Evolutionary conservation across 2,329 filamentous ascomycete species (phyloP), one percentile per base, ranked within the genome.

Genomic region (Blumeria hordei): DNA sequence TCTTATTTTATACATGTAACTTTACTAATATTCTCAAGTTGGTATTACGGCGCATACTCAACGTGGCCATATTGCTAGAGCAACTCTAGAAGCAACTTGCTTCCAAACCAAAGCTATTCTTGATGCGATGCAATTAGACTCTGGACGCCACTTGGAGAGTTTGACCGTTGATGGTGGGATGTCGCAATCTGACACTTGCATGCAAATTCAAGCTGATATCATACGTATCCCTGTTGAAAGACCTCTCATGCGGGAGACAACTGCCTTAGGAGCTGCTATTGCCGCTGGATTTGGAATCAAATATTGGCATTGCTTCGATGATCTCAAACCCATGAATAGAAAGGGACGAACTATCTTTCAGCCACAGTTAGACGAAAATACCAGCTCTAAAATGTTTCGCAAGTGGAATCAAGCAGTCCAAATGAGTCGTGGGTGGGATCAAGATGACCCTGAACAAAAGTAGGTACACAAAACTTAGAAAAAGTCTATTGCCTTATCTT

Each of bases 191-290:
- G 75, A 81, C 60, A 71, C 85, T 54, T 81, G 77, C 68, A 85
- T 85, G 81, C 81, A 77, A 75, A 85, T 83, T 6, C 85, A 92
- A 73, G 77, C 85, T 59, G 81, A 90, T 68, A 75, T 90, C 49
- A 85, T 86, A 61, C 79, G 81, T 54, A 88, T 90, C 60, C 81
- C 83, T 45, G 81, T 90, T 58, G 77, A 84, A 65, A 77, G 85
- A 41, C 85, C 85, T 3, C 74, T 76, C 55, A 90, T 92, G 85
- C 78, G 83, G 59, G 85, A 92, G 69, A 88, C 85, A 2, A 92
- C 85, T 3, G 82, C 85, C 0, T 73, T 90, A 3, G 85, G 85
- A 35, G 84, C 85, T 34, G 85, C 85, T 45, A 88, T 90, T 58
- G 85, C 85, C 6, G 85, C 85, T 21, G 85, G 82, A n/a, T 78